Percentiles rank a stretch among this genome's conserved stretches.
Conservation (phyloP, 768 basidiomycete species). For the Gloeopeniophorella convolvens region DNA sequence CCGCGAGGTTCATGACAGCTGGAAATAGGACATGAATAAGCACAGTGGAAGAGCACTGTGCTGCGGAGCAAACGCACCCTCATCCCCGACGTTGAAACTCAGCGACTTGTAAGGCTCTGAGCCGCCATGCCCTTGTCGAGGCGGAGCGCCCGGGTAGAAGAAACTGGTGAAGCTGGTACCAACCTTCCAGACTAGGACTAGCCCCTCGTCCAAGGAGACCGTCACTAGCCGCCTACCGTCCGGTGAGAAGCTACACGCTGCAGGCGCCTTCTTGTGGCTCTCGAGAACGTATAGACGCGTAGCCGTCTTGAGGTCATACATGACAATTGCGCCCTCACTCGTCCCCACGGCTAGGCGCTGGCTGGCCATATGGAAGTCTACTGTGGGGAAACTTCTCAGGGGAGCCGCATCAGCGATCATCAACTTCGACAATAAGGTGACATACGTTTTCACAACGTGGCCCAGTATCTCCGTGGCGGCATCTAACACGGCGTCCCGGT, state of each 20-base stretch:
- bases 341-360: slow-evolving; percentile 94
- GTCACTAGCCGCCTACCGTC: slow-evolving; percentile 90
- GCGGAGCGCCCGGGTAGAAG: slow-evolving; percentile 87
- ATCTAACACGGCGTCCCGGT: slow-evolving; percentile 80
- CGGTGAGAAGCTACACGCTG: slow-evolving; percentile 87
- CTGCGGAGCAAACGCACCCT: slow-evolving; percentile 45
- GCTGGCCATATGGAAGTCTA: slow-evolving; percentile 85
- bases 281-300: slow-evolving; percentile 93
- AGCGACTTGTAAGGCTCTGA: slow-evolving; percentile 86
- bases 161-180: slow-evolving; percentile 85
- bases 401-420: background rate
- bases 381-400: slow-evolving; percentile 66
- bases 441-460: slow-evolving; percentile 89
- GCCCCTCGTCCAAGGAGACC: slow-evolving; percentile 76
- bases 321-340: slow-evolving; percentile 86
- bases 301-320: slow-evolving; percentile 96
- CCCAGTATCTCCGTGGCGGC: slow-evolving; percentile 92
- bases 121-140: slow-evolving; percentile 78
- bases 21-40: too few relatives aligned
- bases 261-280: slow-evolving; percentile 74
- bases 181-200: slow-evolving; percentile 93
- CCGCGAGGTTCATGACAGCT: slow-evolving; percentile 55
- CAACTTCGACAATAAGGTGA: background rate
- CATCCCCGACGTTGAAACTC: slow-evolving; percentile 76
- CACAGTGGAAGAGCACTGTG: background rate